Conservation (phyloP, 108 stramenopile species). For the Fistulifera pelliculosa region DNA sequence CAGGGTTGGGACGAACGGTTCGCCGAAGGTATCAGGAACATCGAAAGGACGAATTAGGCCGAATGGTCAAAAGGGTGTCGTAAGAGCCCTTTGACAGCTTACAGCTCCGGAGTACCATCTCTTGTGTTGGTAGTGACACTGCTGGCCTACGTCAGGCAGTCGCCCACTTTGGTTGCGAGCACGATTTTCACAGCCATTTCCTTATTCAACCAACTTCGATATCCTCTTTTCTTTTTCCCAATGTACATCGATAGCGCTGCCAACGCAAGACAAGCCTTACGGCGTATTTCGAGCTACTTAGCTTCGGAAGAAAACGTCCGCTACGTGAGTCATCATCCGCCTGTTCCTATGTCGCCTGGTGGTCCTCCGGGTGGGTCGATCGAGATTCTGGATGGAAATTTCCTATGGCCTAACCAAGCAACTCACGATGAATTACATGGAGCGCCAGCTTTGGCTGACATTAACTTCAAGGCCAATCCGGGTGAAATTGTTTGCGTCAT, state of each 20-base stretch:
- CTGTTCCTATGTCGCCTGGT: conserved; percentile 10
- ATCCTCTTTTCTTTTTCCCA: conserved; percentile 82
- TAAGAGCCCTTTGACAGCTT: conserved; percentile 63
- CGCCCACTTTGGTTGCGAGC: conserved; percentile 54
- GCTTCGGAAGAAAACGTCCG: conserved; percentile 48
- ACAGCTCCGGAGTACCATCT: conserved; percentile 61
- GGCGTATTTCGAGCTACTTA: conserved; percentile 55
- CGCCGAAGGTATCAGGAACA: conserved; percentile 41
- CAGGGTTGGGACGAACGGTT: conserved; percentile 63
- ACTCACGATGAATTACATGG: conserved; percentile 9
- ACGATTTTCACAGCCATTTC: conserved; percentile 89
- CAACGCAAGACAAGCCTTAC: conserved; percentile 58
- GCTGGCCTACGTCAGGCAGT: conserved; percentile 46
- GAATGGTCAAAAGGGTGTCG: conserved; percentile 45
- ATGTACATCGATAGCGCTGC: conserved; percentile 73
- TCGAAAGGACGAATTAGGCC: conserved; percentile 45
- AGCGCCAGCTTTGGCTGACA: conserved; percentile 45
- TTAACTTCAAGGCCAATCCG: conserved; percentile 41
- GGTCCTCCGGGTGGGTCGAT: conserved; percentile 40
- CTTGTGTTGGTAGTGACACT: conserved; percentile 68
- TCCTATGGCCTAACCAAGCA: conserved; percentile 36
- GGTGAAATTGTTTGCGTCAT: conserved; percentile 80
- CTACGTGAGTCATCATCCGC: conserved; percentile 37
- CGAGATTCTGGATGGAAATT: conserved; percentile 60
- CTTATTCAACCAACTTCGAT: conserved; percentile 89